These are phyloP conservation scores for Clathrospora elynae DNA, from an alignment of 2,329 filamentous ascomycete genomes.

Conservation along the genomic window DNA sequence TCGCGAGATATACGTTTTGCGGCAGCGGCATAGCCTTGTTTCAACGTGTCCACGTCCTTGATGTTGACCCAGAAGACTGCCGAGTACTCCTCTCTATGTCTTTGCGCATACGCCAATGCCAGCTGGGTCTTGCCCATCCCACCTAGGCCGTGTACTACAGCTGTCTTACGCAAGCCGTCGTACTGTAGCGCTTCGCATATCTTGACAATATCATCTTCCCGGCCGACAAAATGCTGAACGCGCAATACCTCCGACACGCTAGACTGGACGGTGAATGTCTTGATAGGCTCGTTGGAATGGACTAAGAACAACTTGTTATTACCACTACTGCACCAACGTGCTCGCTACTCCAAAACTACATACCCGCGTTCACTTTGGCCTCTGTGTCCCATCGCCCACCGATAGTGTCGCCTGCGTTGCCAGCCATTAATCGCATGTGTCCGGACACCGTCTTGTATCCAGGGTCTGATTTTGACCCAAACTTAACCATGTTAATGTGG, in stretches of 20 bases:
- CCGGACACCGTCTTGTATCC: conserved; percentile 27
- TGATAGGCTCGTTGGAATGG: neutral
- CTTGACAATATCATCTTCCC: conserved; percentile 33
- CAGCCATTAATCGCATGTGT: conserved; percentile 25
- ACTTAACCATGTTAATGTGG: conserved; percentile 46
- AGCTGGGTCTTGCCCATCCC: conserved; percentile 57
- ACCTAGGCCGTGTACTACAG: conserved; percentile 50
- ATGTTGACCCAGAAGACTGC: conserved; percentile 54
- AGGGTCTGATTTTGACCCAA: conserved; percentile 29
- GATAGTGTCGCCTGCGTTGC: conserved; percentile 10
- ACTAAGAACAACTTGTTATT: conserved; percentile 1
- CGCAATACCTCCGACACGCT: conserved; percentile 3
- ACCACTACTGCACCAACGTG: neutral
- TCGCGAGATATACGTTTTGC: conserved; percentile 38
- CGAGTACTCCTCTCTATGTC: conserved; percentile 45
- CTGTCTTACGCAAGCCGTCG: conserved; percentile 27
- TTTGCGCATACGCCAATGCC: conserved; percentile 8
- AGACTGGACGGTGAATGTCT: conserved; percentile 4
- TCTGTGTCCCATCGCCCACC: neutral
- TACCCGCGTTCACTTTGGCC: conserved; percentile 21
- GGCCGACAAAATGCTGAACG: conserved; percentile 40
- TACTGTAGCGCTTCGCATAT: conserved; percentile 36
- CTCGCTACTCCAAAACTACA: conserved; percentile 11
- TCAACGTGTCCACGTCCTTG: conserved; percentile 45
- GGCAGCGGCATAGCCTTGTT: conserved; percentile 42